A percentile compares a stretch with the other conserved stretches of the same genome.
Evolutionary conservation across 2,329 filamentous ascomycete genomes (phyloP).

Genomic region (Microsporum audouinii): DNA sequence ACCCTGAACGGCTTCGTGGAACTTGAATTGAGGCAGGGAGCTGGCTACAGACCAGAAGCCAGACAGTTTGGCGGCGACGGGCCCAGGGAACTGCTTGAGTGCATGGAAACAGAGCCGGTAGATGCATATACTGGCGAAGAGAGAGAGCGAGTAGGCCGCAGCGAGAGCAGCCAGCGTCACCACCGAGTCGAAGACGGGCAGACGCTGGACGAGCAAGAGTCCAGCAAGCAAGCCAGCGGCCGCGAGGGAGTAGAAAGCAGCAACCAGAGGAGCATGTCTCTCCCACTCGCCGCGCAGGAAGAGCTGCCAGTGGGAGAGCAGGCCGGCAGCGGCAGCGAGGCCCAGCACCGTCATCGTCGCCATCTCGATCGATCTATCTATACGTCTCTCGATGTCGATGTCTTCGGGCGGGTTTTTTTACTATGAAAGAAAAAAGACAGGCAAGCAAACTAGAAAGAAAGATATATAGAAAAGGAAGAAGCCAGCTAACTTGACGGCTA

Average conservation of each 20-base stretch:
- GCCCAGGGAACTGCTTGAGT: constrained; percentile 20
- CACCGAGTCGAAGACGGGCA: neutral
- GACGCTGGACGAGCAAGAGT: neutral
- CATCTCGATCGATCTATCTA: neutral
- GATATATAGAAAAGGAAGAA: too few relatives aligned
- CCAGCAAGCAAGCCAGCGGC: neutral
- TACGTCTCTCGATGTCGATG: neutral
- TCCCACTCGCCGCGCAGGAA: constrained; percentile 8
- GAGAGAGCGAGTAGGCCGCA: neutral
- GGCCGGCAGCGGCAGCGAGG: neutral
- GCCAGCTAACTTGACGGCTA: too few relatives aligned
- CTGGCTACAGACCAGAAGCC: constrained; percentile 15
- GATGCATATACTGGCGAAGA: constrained; percentile 16
- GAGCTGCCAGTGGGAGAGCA: constrained; percentile 3
- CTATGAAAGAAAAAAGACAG: too few relatives aligned
- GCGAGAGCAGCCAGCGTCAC: neutral
- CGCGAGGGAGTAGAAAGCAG: neutral
- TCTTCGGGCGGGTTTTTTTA: neutral
- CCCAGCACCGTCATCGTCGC: neutral
- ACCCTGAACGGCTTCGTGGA: constrained; percentile 10
- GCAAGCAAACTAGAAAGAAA: neutral
- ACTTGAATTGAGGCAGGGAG: constrained; percentile 14
- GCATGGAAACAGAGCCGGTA: constrained; percentile 22
- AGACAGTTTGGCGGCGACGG: constrained; percentile 16
- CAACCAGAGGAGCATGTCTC: neutral